A percentile compares a stretch with the other conserved stretches of the same genome.
Conservation (phyloP, 108 stramenopile species). For the Cyclotella baltica region DNA sequence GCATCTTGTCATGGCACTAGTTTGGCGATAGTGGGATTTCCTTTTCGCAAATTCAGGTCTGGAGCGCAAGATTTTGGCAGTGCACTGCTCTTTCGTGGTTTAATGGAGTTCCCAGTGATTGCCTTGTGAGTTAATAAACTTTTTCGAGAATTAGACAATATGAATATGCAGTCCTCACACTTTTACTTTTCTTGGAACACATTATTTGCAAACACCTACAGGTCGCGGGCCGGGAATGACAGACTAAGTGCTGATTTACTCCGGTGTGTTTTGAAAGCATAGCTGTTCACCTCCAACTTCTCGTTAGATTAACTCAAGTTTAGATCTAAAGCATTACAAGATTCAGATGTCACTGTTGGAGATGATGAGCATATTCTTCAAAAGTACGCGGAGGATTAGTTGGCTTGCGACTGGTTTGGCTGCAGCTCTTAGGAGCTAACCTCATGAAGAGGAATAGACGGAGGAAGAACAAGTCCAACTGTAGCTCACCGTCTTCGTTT, state of each 20-base stretch:
- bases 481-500: conserved; percentile 7
- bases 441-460: conserved; percentile 35
- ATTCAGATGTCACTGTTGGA: conserved; percentile 68
- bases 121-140: conserved; percentile 46
- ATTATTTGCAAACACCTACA: conserved; percentile 23
- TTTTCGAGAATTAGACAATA: too few species aligned
- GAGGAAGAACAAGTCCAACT: conserved; percentile 44
- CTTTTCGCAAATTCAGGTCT: conserved; percentile 77
- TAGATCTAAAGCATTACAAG: too few species aligned
- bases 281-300: too few species aligned
- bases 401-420: conserved; percentile 85
- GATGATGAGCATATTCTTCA: conserved; percentile 83
- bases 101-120: conserved; percentile 86
- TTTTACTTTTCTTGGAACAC: not conserved
- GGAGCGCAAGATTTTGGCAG: conserved; percentile 60
- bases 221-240: conserved; percentile 82
- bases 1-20: conserved; percentile 63
- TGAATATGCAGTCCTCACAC: not conserved
- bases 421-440: conserved; percentile 61
- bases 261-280: not conserved
- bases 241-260: conserved; percentile 71
- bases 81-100: conserved; percentile 65
- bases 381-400: conserved; percentile 73
- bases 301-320: too few species aligned
- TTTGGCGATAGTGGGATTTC: conserved; percentile 75